Evolutionary conservation across 805 yeast genomes (phyloP), one percentile per base, ranked within the genome.

Genomic region (Lachancea sp.): DNA sequence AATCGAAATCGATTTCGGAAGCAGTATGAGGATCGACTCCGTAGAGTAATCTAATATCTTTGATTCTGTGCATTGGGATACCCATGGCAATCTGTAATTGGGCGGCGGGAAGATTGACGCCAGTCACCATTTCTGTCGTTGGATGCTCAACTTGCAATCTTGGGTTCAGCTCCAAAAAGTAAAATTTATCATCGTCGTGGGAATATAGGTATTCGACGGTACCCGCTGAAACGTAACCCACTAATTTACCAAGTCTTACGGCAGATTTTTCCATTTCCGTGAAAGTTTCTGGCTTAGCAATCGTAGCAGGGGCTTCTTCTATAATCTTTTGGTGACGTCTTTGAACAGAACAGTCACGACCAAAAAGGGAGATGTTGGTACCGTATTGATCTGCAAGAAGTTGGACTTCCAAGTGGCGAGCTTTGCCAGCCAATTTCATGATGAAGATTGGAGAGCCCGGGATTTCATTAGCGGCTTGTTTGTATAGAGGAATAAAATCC

Each of bases 81-180:
- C 99, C 99, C 99, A 92, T 92, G 48, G 98, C 97, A 67, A 92
- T 86, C 70, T 92, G 98, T 52, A 92, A 77, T 70, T 92, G 98
- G 28, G 99, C 96, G 43, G 97, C 95, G 21, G 99, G 99, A 62
- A 92, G 74, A 61, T 92, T 94, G 40, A 92, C 97, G 51, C 98
- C 98, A 18, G 95, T 83, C 42, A 88, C 98, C 99, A 92, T 92
- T 71, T 92, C 99, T 29, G 98, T 92, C 33, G 98, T 92, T 58
- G 99, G 99, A 74, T 92, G 99, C 75, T 92, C 99, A 45, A 92
- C 99, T 73, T 92, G 99, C 64, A 92, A 75, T 74, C 99, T 85
- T 57, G 99, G 98, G 65, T 92, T 92, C 63, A 92, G 76, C 70
- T 92, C 99, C 63, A 92, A 74, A 67, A 92, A 92, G 74, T 89